These are phyloP conservation scores for Lippia alba DNA, from an alignment of 305 asterid species.

Conservation along the genomic window DNA sequence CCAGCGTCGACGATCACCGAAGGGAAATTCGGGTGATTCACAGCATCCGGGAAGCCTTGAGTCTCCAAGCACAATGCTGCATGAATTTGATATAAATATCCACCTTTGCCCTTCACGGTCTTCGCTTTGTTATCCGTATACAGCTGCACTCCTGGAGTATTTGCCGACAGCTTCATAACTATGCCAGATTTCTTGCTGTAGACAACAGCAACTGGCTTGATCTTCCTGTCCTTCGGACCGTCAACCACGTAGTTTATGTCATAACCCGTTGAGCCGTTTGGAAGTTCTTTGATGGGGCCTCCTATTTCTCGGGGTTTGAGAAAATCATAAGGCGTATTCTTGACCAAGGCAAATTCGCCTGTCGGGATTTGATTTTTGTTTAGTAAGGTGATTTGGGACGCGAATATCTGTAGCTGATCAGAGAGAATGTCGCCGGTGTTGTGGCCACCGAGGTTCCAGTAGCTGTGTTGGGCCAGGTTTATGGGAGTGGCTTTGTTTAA, in stretches of 20 bases:
- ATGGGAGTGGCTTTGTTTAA: constrained; percentile 72
- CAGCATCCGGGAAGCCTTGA: constrained; percentile 87
- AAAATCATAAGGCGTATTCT: constrained; percentile 67
- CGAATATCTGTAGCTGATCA: constrained; percentile 61
- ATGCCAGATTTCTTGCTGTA: constrained; percentile 62
- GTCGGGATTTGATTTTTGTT: constrained; percentile 67
- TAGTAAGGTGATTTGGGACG: constrained; percentile 64
- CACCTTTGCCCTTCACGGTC: constrained; percentile 69
- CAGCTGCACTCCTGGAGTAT: constrained; percentile 71
- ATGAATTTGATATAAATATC: constrained; percentile 58
- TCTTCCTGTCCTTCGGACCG: constrained; percentile 24
- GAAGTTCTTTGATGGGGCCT: constrained; percentile 56
- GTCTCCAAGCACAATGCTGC: constrained; percentile 83
- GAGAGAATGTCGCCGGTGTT: constrained; percentile 63
- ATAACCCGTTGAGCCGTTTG: constrained; percentile 50
- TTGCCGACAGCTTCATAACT: constrained; percentile 60
- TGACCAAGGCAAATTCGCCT: constrained; percentile 44
- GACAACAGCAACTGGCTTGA: constrained; percentile 60
- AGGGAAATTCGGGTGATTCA: constrained; percentile 79
- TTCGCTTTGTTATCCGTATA: constrained; percentile 60
- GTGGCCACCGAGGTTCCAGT: constrained; percentile 90
- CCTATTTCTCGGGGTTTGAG: constrained; percentile 48
- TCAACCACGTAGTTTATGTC: constrained; percentile 83
- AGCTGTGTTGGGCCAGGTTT: constrained; percentile 75
- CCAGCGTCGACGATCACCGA: constrained; percentile 65